Evolutionary conservation across 768 basidiomycete genomes (phyloP), one percentile per base, ranked within the genome.

Genomic region (Kwoniella sp.): DNA sequence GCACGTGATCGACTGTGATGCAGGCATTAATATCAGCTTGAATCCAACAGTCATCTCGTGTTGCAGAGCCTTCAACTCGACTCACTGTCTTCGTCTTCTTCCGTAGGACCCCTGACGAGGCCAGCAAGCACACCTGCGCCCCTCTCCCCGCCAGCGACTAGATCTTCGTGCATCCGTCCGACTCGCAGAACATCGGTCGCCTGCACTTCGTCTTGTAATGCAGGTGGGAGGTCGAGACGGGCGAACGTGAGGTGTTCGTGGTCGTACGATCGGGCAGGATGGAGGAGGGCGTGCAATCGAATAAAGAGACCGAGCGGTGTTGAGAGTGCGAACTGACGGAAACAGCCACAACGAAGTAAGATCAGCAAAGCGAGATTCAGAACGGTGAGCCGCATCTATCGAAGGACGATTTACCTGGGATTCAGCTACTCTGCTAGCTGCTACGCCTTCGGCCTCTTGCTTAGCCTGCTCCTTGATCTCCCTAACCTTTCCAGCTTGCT

Each of bases 241-340:
- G 61, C 72, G 54, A 74, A 77, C 23, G 73, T 74, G 11, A 77
- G 59, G 37, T 74, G 73, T 28, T 65, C 55, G 59, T 74, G 71
- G 53, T 77, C 75, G 17, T 66, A 50, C 2, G 75, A 45, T n/a
- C 73, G 67, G 28, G 75, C 73, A 48, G 75, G 75, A 54, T 77
- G 73, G 31, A 77, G 72, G 45, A 77, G 75, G 30, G 63, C 28
- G 48, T 72, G 67, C 2, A 77, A 67, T 13, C 70, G 67, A 28
- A 77, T 66, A 70, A 77, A 77, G 17, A 61, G 56, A 53, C 65
- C 47, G 20, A 77, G 70, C 4, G 71, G 71, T 2, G 54, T 54
- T n/a, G 61, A 57, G 20, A 73, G 56, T 12, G 71, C 53, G 15
- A 34, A 28, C 71, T 72, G 52, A 22, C 29, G 22, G 20, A 23